Evolutionary conservation across 371 early-diverging fungal species (phyloP), one percentile per base, ranked within the genome.

Genomic region (Circinella minor): DNA sequence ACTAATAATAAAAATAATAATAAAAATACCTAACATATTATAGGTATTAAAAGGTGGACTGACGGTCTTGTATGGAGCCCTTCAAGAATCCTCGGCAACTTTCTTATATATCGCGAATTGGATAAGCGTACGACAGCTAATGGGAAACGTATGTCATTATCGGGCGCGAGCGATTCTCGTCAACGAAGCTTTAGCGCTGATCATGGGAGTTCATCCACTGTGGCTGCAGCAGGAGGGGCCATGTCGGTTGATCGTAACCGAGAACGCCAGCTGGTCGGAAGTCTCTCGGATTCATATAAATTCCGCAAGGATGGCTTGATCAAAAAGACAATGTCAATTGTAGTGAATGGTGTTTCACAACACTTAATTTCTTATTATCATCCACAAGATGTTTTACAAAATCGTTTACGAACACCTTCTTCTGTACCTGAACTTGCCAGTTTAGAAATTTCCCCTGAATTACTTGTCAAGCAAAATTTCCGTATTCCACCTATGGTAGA

Each of bases 301-400:
- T 89, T 92, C 73, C 92, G 91, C 73, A 89, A 92, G 62, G 88
- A 91, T 71, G 96, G 96, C 0, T 80, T 95, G 18, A 91, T 94
- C 68, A 95, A 95, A 71, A 93, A 94, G 78, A 90, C 95, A 15
- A 88, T 95, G 84, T 94, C 93, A 38, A 88, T 94, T 60, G 87
- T 89, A 48, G 85, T 89, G 55, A 89, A 94, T 74, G 92, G 92
- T 55, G 86, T 89, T 43, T 86, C 89, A 48, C 92, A 93, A 73
- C 96, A 95, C 71, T 80, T 95, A 70, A 92, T 95, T 59, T 93
- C 92, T 65, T 95, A 95, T 74, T 95, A 94, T 73, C 81, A 89
- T 64, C 90, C 90, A 60, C 89, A 90, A 27, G 93, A 95, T 67
- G 89, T 93, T 8, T 66, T 88, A 27, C 72, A 84, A n/a, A 77